Evolutionary conservation across 1,139 yeast species (phyloP).

Genomic region (Geotrichum klebahnii): DNA sequence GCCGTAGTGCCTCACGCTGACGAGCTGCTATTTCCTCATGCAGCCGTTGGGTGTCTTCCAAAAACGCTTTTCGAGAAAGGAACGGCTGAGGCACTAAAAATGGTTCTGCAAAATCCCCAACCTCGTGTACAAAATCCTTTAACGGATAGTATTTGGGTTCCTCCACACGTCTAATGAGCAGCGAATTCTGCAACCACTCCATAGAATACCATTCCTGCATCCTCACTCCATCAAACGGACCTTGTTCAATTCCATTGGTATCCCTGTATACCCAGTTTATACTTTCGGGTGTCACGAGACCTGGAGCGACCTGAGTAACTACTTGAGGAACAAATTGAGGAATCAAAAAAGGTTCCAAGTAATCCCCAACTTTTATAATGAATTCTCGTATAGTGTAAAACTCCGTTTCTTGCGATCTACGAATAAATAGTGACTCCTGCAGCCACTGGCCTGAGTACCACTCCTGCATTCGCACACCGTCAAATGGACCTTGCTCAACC

Average conservation of each 20-base stretch:
- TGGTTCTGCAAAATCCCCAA: constrained; percentile 55
- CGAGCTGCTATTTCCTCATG: constrained; percentile 17
- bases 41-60: constrained; percentile 16
- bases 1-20: constrained; percentile 14
- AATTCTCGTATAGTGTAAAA: constrained; percentile 36
- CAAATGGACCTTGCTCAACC: constrained; percentile 75
- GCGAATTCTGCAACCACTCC: constrained; percentile 55
- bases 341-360: constrained; percentile 54
- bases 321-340: constrained; percentile 38
- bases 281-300: constrained; percentile 40
- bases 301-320: constrained; percentile 24
- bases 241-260: constrained; percentile 66
- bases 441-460: constrained; percentile 70
- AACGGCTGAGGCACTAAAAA: constrained; percentile 52
- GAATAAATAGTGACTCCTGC: constrained; percentile 51
- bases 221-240: constrained; percentile 68
- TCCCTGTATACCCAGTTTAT: constrained; percentile 71
- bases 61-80: neutral
- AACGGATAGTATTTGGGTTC: constrained; percentile 36
- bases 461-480: constrained; percentile 68
- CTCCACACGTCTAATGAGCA: constrained; percentile 52
- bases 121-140: constrained; percentile 34
- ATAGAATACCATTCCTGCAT: constrained; percentile 77
- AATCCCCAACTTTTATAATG: constrained; percentile 45
- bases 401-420: constrained; percentile 45